Conservation (phyloP, 768 basidiomycete species). For the Termitomyces sp. region DNA sequence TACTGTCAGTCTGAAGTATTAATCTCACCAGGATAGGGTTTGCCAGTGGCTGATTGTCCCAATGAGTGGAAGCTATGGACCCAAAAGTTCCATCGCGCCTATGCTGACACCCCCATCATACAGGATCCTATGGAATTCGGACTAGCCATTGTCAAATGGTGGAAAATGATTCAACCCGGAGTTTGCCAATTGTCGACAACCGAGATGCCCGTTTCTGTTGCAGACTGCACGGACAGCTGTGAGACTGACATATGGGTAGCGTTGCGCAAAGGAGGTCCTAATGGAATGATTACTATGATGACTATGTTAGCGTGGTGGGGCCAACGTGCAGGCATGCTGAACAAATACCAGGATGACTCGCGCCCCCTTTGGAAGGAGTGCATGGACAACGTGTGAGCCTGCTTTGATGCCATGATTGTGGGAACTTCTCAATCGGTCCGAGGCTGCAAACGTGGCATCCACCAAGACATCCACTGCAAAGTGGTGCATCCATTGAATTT, state of each 20-base stretch:
- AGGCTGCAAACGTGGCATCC: background rate
- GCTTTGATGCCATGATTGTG: background rate
- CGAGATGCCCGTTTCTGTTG: background rate
- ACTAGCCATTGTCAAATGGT: slow-evolving; percentile 11
- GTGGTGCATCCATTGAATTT: too few species aligned
- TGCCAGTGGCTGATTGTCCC: background rate
- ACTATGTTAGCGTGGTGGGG: slow-evolving; percentile 12
- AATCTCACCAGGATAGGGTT: background rate
- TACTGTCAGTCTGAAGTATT: background rate
- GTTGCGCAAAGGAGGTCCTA: slow-evolving; percentile 8
- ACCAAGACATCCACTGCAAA: background rate
- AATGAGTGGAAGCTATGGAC: slow-evolving; percentile 17
- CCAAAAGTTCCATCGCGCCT: background rate
- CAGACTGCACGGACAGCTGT: background rate
- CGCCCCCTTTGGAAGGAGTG: background rate
- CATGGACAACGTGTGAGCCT: background rate
- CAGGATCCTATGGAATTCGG: slow-evolving; percentile 13
- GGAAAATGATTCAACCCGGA: slow-evolving; percentile 12
- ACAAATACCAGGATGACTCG: slow-evolving; percentile 3
- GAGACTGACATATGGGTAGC: slow-evolving; percentile 2
- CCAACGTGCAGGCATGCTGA: background rate
- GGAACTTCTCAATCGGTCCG: background rate
- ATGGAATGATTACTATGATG: slow-evolving; percentile 10
- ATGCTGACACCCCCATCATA: slow-evolving; percentile 6
- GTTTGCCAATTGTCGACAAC: background rate